Percentiles rank a stretch among this genome's conserved stretches.
phyloP scores from a whole-genome alignment of 306 rosid species.

The Lagenaria siceraria region DNA sequence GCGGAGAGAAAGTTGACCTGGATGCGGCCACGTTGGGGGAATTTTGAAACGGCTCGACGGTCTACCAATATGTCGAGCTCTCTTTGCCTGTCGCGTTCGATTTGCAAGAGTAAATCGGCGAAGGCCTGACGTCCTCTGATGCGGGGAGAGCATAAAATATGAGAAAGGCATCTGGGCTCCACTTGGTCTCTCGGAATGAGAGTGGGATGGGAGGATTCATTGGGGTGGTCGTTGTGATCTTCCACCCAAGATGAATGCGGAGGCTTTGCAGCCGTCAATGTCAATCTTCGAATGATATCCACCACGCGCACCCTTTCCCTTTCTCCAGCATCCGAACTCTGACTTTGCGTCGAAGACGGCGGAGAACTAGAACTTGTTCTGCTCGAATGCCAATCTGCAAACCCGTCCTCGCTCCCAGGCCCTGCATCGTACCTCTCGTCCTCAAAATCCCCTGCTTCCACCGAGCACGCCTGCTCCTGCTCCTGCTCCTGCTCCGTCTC shows the following conservation, averaged over 20 bases:
- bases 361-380: constrained; percentile 17
- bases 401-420: constrained; percentile 13
- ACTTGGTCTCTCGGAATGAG: neutral
- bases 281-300: constrained; percentile 53
- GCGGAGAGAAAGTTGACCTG: constrained; percentile 32
- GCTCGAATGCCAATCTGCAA: constrained; percentile 35
- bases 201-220: constrained; percentile 1
- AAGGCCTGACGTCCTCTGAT: constrained; percentile 75
- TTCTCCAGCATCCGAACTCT: constrained; percentile 18
- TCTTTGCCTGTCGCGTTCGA: constrained; percentile 46
- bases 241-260: constrained; percentile 15
- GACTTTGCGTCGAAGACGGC: constrained; percentile 16
- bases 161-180: constrained; percentile 18
- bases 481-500: neutral
- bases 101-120: constrained; percentile 49
- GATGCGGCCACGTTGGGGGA: constrained; percentile 67
- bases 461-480: constrained; percentile 9
- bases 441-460: constrained; percentile 18
- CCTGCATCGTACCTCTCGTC: constrained; percentile 23
- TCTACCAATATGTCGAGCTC: constrained; percentile 43
- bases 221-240: constrained; percentile 24
- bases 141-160: constrained; percentile 21
- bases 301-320: constrained; percentile 47
- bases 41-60: constrained; percentile 55
- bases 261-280: constrained; percentile 23